Evolutionary conservation across 495 filamentous ascomycete species (phyloP).

Genomic region (Tuber borchii): DNA sequence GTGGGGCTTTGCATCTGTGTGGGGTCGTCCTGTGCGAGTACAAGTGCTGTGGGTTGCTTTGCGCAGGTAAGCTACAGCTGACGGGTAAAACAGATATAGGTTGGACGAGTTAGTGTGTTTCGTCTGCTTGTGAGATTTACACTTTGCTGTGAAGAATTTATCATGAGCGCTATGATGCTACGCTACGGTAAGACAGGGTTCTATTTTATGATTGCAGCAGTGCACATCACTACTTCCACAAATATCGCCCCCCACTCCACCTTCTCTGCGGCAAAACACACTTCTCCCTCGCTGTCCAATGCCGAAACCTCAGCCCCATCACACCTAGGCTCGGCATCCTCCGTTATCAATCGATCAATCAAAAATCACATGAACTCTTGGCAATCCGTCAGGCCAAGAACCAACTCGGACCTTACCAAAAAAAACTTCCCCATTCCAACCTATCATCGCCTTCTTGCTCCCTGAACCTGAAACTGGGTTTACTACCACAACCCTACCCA

Average conservation of each 20-base stretch:
- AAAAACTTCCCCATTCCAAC: background rate
- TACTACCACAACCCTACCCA: background rate
- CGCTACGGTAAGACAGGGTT: background rate
- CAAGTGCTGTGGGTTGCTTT: too few species aligned
- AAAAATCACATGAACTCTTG: background rate
- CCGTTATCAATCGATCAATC: background rate
- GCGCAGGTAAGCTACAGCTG: background rate
- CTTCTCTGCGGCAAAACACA: background rate
- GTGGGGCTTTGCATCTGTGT: background rate
- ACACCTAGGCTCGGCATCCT: background rate
- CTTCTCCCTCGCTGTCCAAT: background rate
- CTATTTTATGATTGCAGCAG: background rate
- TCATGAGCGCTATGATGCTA: background rate
- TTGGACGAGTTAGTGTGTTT: background rate
- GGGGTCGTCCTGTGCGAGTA: background rate
- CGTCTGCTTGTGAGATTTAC: background rate
- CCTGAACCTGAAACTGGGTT: background rate
- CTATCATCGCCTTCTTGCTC: background rate
- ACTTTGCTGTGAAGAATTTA: background rate
- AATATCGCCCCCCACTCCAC: background rate
- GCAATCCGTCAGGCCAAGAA: background rate
- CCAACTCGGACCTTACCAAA: background rate
- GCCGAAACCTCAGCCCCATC: background rate
- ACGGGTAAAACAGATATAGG: background rate
- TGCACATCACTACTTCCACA: background rate